Evolutionary conservation across 352 stramenopile genomes (phyloP).

Genomic region (Albugo candida): DNA sequence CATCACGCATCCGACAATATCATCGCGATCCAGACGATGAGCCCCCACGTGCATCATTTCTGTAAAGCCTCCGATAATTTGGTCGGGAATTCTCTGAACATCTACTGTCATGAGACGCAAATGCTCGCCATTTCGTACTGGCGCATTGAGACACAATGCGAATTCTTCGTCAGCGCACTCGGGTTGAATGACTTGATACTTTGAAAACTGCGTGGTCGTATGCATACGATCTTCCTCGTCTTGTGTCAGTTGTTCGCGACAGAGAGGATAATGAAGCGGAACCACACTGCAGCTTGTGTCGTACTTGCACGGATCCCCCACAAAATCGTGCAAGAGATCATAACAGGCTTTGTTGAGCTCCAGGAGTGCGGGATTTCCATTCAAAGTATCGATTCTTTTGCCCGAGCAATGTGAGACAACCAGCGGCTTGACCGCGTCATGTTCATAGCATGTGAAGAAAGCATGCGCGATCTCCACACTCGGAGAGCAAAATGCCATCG

Average conservation of each 20-base stretch:
- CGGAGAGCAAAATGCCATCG: conserved; percentile 58
- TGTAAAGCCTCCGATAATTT: conserved; percentile 24
- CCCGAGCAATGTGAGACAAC: conserved; percentile 39
- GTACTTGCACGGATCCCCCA: conserved; percentile 32
- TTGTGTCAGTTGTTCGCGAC: conserved; percentile 21
- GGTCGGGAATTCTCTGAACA: conserved; percentile 25
- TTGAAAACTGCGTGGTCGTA: not conserved
- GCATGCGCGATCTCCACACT: conserved; percentile 60
- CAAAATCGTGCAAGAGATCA: conserved; percentile 48
- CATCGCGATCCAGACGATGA: not conserved
- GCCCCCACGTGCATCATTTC: conserved; percentile 19
- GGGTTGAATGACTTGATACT: conserved; percentile 51
- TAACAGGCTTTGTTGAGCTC: conserved; percentile 57
- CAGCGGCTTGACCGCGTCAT: conserved; percentile 37
- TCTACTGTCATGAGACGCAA: conserved; percentile 61
- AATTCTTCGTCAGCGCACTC: conserved; percentile 28
- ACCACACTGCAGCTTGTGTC: conserved; percentile 41
- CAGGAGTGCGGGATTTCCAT: conserved; percentile 49
- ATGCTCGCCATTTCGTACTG: conserved; percentile 36
- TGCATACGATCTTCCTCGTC: conserved; percentile 20
- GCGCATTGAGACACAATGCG: conserved; percentile 26
- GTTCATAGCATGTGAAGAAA: conserved; percentile 70
- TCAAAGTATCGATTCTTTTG: conserved; percentile 33
- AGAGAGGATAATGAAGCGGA: conserved; percentile 54
- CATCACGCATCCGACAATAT: conserved; percentile 53